Percentiles rank a stretch among this genome's conserved stretches.
These are phyloP conservation scores for Acacia concinna DNA, from an alignment of 331 rosid species.

Conservation along the genomic window DNA sequence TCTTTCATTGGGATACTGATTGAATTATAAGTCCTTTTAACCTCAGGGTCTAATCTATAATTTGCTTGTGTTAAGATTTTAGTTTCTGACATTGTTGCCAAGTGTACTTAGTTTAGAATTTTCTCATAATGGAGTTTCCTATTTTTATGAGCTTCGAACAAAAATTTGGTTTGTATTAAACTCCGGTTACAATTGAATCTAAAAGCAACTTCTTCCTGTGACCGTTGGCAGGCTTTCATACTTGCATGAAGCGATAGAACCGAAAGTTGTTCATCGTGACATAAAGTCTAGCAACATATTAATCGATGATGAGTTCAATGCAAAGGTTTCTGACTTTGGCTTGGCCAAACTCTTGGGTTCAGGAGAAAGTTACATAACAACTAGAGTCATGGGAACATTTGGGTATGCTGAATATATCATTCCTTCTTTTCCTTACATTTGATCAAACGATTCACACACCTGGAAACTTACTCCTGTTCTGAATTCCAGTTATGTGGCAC, in stretches of 20 bases:
- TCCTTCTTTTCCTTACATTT: not conserved
- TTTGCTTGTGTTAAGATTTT: constrained; percentile 12
- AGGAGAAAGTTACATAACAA: constrained; percentile 96
- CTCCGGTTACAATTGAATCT: not conserved
- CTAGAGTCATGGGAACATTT: constrained; percentile 99
- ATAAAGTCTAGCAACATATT: constrained; percentile 94
- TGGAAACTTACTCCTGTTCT: constrained; percentile 32
- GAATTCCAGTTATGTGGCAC: constrained; percentile 87
- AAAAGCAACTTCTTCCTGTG: not conserved
- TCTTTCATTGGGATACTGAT: not conserved
- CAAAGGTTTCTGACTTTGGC: constrained; percentile 98
- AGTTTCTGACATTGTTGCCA: constrained; percentile 17
- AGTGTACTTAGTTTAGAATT: not conserved
- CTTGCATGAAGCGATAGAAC: constrained; percentile 97
- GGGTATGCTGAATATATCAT: constrained; percentile 56
- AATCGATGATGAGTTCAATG: constrained; percentile 81
- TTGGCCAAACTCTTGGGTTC: constrained; percentile 92
- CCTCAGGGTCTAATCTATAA: not conserved
- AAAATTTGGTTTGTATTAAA: not conserved
- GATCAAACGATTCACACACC: not conserved
- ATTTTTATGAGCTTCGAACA: not conserved
- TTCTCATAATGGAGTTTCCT: not conserved
- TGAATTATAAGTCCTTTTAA: not conserved
- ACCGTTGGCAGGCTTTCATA: constrained; percentile 78
- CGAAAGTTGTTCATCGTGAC: constrained; percentile 95